Conservation (phyloP, 2,329 filamentous ascomycete genomes). For the Cladosporium sp. region DNA sequence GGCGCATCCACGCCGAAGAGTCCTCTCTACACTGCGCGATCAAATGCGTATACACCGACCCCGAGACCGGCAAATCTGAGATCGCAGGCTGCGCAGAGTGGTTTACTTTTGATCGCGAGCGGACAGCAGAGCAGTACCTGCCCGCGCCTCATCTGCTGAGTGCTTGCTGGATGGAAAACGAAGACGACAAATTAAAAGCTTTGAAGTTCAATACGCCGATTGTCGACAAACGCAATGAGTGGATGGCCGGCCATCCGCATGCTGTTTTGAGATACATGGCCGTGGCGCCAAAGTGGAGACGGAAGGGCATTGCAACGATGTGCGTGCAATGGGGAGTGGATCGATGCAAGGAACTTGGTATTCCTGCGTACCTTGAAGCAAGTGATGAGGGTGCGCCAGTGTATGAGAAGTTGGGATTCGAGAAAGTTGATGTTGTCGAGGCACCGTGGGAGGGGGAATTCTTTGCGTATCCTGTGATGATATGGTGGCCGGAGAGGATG, state of each 20-base stretch:
- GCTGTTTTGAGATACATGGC: constrained; percentile 34
- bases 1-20: constrained; percentile 24
- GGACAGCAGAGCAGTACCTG: constrained; percentile 21
- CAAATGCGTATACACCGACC: constrained; percentile 28
- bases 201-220: constrained; percentile 19
- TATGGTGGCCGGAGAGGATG: constrained; percentile 27
- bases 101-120: constrained; percentile 24
- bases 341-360: constrained; percentile 37
- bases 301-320: constrained; percentile 38
- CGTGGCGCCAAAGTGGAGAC: constrained; percentile 37
- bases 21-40: constrained; percentile 21
- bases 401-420: constrained; percentile 40
- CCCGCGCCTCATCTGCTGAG: constrained; percentile 21
- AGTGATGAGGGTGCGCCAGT: constrained; percentile 36
- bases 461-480: constrained; percentile 24
- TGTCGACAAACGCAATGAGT: constrained; percentile 21
- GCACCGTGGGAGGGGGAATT: constrained; percentile 18
- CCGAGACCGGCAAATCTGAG: constrained; percentile 21
- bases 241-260: constrained; percentile 23
- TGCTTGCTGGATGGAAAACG: constrained; percentile 23
- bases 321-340: constrained; percentile 41
- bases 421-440: constrained; percentile 24
- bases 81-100: constrained; percentile 29
- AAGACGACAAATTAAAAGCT: constrained; percentile 13
- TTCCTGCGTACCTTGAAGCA: constrained; percentile 41